Conservation (phyloP, 441 rosid species). For the Pelargonium exstipulatum region DNA sequence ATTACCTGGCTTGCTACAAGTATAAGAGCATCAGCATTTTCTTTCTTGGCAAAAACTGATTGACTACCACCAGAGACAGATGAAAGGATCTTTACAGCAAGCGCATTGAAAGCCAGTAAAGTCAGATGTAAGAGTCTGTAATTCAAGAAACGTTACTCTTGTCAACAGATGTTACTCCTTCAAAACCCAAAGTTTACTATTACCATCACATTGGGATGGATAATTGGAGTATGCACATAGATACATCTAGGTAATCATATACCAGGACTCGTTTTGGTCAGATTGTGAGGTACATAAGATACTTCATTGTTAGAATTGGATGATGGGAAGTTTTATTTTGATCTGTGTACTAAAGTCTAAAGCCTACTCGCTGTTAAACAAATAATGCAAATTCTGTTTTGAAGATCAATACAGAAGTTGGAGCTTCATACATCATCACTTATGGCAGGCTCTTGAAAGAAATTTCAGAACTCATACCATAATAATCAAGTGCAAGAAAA, state of each 20-base stretch:
- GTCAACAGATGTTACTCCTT: constrained; percentile 16
- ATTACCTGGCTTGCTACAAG: constrained; percentile 86
- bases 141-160: constrained; percentile 13
- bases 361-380: not conserved
- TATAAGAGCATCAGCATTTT: constrained; percentile 56
- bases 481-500: not conserved
- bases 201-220: not conserved
- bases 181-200: not conserved
- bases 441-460: not conserved
- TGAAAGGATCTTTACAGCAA: constrained; percentile 49
- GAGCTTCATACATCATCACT: not conserved
- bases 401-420: not conserved
- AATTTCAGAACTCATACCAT: not conserved
- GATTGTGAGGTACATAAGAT: not conserved
- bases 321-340: not conserved
- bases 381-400: not conserved
- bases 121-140: constrained; percentile 68
- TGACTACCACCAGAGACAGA: constrained; percentile 42
- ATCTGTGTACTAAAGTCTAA: not conserved
- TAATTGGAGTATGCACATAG: not conserved
- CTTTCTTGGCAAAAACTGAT: constrained; percentile 53
- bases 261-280: not conserved
- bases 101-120: constrained; percentile 53
- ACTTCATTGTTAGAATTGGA: not conserved
- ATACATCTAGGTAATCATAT: not conserved